Base-by-base conservation (phyloP, 768 basidiomycete genomes). In the Mycena epipterygia region DNA sequence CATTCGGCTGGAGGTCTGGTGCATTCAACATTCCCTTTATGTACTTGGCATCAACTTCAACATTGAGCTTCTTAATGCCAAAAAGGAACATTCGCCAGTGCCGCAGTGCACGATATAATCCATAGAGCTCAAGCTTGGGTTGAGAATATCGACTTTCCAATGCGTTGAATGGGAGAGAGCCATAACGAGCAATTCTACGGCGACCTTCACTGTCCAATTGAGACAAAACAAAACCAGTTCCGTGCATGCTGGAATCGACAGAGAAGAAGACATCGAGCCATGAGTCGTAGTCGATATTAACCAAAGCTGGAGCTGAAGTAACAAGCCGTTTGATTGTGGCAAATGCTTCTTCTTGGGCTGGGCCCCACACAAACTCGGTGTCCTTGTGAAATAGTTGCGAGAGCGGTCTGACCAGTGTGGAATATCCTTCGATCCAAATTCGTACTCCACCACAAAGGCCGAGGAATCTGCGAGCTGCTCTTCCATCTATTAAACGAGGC, bases 21-120 rank as follows among this genome's bases (percentile, higher is more conserved):
- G 81, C 64, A 55, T 84, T 82, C 5, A 86, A 56, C 83, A 85
- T 86, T n/a, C 81, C 82, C 60, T 81, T 81, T 9, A 86, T 84
- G 65, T 82, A 82, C 35, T 81, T 74, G 0, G 82, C 84, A 71
- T 86, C 82, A 0, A 82, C 80, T 70, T 85, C 82, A 0, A 86
- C 75, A 23, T 73, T 57, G 0, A 86, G 68, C 2, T 77, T 80
- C 33, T 74, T 70, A 0, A 77, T 60, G 6, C 78, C 80, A 23
- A 80, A 55, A 2, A 83, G 23, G 48, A 14, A 61, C 8, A 62
- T 5, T 5, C 59, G 35, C 61, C 58, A 62, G 23, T 62, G 59
- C 23, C 21, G 42, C 2, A 56, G 59, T 11, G 81, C 78, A 0
- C 78, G 68, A 56, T 75, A 83, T 0, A 84, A 42, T 6, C 84